Base-by-base conservation (phyloP, 768 basidiomycete species). In the Kwoniella europaea region DNA sequence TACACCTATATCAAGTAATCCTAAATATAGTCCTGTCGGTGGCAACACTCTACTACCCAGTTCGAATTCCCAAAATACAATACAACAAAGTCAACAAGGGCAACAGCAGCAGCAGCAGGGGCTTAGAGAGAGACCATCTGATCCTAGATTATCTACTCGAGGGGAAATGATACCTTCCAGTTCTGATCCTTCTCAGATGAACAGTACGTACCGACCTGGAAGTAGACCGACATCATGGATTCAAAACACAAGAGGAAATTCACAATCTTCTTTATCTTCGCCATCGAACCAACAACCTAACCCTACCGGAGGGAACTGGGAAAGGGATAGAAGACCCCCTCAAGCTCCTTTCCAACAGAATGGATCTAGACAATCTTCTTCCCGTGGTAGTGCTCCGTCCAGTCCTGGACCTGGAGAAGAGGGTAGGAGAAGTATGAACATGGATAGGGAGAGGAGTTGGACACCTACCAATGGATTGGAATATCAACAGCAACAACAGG, bases 361-460 rank as follows among this genome's bases (percentile, higher is more conserved):
- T 64, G 69, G 65, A 15, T 71, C 68, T 15, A 63, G 73, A 53
- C 65, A 75, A 24, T 76, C 75, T 16, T 74, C 73, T 0, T 74
- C 73, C 2, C 71, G 76, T 63, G 79, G 79, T 0, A 69, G 67
- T 18, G 79, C 75, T 10, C 79, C 79, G 10, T 63, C 58, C 53
- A 74, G 71, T 42, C 79, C 79, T 18, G 79, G 79, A 43, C 74
- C 74, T 24, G 76, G 74, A 4, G 71, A 78, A 12, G 41, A 63
- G 18, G 76, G 63, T n/a, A 70, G 76, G 41, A 46, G 72, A 24
- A 66, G 62, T 50, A 59, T 79, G 22, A 59, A 72, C 27, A 68
- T 78, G 67, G 79, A 80, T 50, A 67, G 75, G 35, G 79, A 79
- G 50, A 50, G 77, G 56, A 70, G 65, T 52, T 73, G 79, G 77